Evolutionary conservation across 2,329 filamentous ascomycete genomes (phyloP).

Genomic region (Colletotrichum destructivum): DNA sequence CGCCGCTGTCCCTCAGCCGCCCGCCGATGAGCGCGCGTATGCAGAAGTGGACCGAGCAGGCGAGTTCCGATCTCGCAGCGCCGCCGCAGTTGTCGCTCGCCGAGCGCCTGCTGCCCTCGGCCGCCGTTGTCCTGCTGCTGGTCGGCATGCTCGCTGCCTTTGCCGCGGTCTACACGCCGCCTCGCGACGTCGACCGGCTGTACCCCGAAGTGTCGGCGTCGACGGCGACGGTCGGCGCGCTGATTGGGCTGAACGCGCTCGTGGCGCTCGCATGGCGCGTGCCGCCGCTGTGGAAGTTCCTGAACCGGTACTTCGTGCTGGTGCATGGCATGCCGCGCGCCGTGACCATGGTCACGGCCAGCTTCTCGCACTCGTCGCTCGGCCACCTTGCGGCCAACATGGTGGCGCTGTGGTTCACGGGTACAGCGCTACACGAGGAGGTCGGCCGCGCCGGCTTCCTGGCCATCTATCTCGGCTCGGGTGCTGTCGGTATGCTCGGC

Average conservation of each 20-base stretch:
- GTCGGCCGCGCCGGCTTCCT: constrained; percentile 79
- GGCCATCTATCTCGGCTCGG: constrained; percentile 74
- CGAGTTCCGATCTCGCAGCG: constrained; percentile 65
- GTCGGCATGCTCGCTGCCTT: constrained; percentile 60
- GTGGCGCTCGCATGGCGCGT: constrained; percentile 74
- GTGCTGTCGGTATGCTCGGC: constrained; percentile 71
- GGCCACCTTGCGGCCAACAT: constrained; percentile 77
- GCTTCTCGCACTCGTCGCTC: constrained; percentile 78
- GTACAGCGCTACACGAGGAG: constrained; percentile 78
- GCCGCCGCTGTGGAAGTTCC: constrained; percentile 74
- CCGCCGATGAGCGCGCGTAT: constrained; percentile 57
- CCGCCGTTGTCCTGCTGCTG: constrained; percentile 63
- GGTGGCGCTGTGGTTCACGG: constrained; percentile 76
- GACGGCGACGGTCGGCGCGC: constrained; percentile 73
- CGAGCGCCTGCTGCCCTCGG: constrained; percentile 70
- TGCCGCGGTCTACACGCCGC: constrained; percentile 61
- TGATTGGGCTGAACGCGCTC: constrained; percentile 73
- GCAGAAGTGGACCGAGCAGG: constrained; percentile 60
- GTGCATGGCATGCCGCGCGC: constrained; percentile 76
- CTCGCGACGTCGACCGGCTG: constrained; percentile 60
- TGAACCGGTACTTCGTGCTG: constrained; percentile 79
- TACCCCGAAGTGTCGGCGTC: constrained; percentile 74
- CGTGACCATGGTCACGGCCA: constrained; percentile 72
- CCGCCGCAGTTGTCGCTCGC: constrained; percentile 67
- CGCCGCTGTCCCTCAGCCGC: constrained; percentile 56